phyloP scores from a whole-genome alignment of 768 basidiomycete species.

The Hemileccinum impolitum region DNA sequence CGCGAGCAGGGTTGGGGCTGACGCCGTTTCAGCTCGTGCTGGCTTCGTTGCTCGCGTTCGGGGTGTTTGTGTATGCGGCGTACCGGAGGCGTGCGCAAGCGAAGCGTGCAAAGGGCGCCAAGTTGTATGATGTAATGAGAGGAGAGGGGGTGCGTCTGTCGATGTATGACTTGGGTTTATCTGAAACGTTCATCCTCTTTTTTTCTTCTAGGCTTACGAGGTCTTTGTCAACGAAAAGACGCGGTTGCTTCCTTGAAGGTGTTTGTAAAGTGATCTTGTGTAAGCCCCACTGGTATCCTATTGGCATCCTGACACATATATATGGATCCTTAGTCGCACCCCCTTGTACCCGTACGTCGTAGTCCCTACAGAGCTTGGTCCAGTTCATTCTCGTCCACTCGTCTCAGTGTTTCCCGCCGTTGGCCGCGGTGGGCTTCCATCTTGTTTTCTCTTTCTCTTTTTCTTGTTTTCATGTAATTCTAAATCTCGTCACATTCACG shows the following conservation, averaged over 20 bases:
- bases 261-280: too few relatives aligned
- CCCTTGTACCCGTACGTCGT: too few relatives aligned
- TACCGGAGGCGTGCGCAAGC: conserved; percentile 11
- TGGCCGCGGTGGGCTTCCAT: too few relatives aligned
- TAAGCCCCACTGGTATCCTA: too few relatives aligned
- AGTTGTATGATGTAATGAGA: background rate
- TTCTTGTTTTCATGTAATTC: too few relatives aligned
- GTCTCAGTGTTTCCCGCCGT: too few relatives aligned
- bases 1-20: background rate
- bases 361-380: too few relatives aligned
- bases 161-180: background rate
- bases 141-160: conserved; percentile 10
- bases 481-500: too few relatives aligned
- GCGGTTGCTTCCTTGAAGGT: conserved; percentile 20
- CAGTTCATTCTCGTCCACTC: too few relatives aligned
- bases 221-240: conserved; percentile 24
- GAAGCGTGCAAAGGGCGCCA: conserved; percentile 12
- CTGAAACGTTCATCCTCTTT: background rate
- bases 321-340: too few relatives aligned
- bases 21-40: conserved; percentile 1
- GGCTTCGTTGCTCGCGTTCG: conserved; percentile 12
- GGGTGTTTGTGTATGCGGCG: conserved; percentile 7
- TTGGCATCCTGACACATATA: too few relatives aligned
- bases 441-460: too few relatives aligned
- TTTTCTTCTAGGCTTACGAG: background rate